These are phyloP conservation scores for Prunus persica DNA, from an alignment of 306 rosid species.

Conservation along the genomic window Prunus_persica_NCBIv2 NC_034013.1:2420001-2420500, in stretches of 20 bases:
- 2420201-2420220: constrained; percentile 45
- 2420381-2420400: constrained; percentile 82
- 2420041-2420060: background rate
- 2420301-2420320: constrained; percentile 72
- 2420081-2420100: constrained; percentile 9
- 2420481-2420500: constrained; percentile 41
- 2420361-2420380: constrained; percentile 75
- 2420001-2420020: background rate
- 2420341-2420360: constrained; percentile 53
- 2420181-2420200: constrained; percentile 76
- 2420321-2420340: constrained; percentile 52
- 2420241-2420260: constrained; percentile 86
- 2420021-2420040: background rate
- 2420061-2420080: background rate
- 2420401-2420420: constrained; percentile 87
- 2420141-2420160: constrained; percentile 33
- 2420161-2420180: constrained; percentile 55
- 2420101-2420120: constrained; percentile 16
- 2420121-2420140: constrained; percentile 1
- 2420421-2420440: constrained; percentile 89
- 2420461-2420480: constrained; percentile 82
- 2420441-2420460: constrained; percentile 87
- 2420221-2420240: constrained; percentile 52
- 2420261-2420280: constrained; percentile 89
- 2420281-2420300: constrained; percentile 80